Conservation (phyloP, 352 stramenopile species). For the Phytophthora rubi region DNA sequence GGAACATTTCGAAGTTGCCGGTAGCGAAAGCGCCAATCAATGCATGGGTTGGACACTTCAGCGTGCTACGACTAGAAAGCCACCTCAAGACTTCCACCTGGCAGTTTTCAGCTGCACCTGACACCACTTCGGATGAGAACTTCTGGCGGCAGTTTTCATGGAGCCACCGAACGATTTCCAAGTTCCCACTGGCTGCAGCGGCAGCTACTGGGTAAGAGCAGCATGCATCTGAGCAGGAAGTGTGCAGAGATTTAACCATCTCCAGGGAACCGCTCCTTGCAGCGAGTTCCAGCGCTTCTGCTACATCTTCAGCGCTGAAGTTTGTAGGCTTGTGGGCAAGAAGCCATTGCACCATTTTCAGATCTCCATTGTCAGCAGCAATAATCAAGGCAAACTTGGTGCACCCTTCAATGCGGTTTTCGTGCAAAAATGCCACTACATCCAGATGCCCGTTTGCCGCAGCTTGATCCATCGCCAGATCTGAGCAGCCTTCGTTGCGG, state of each 20-base stretch:
- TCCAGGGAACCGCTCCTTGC: constrained; percentile 8
- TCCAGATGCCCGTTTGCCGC: constrained; percentile 20
- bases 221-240: constrained; percentile 9
- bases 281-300: constrained; percentile 15
- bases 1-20: constrained; percentile 22
- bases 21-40: constrained; percentile 9
- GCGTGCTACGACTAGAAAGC: constrained; percentile 1
- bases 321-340: constrained; percentile 1
- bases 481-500: constrained; percentile 14
- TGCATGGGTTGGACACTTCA: constrained; percentile 3
- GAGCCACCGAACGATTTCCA: constrained; percentile 19
- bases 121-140: constrained; percentile 10
- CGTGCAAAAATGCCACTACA: constrained; percentile 15
- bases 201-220: constrained; percentile 1
- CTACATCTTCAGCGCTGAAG: constrained; percentile 3
- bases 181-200: constrained; percentile 8
- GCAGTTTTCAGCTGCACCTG: constrained; percentile 10
- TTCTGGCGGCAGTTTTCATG: constrained; percentile 2
- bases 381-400: constrained; percentile 17
- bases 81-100: constrained; percentile 14
- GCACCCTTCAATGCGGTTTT: constrained; percentile 21
- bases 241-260: constrained; percentile 11
- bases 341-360: constrained; percentile 17
- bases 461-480: constrained; percentile 20
- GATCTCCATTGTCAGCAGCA: constrained; percentile 15